Conservation (phyloP, 108 stramenopile genomes). For the Chaetoceros muelleri region DNA sequence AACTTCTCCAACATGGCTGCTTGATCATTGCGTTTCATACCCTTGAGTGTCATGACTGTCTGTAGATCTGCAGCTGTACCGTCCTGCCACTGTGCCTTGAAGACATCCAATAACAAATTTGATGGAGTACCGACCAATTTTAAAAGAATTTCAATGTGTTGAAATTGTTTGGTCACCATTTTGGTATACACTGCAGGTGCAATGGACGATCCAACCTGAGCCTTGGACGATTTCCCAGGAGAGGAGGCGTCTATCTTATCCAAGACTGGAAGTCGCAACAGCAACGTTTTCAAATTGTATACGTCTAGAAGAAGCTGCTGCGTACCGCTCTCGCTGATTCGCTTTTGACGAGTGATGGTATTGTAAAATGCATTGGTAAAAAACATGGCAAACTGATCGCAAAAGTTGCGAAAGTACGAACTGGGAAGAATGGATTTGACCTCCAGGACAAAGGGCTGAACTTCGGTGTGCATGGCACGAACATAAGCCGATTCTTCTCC, state of each 20-base stretch:
- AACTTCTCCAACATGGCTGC: constrained; percentile 73
- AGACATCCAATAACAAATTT: constrained; percentile 84
- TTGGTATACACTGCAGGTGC: constrained; percentile 91
- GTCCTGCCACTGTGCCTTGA: constrained; percentile 83
- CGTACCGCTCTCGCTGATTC: constrained; percentile 86
- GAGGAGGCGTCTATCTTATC: constrained; percentile 26
- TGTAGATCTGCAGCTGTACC: constrained; percentile 75
- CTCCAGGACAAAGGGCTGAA: constrained; percentile 61
- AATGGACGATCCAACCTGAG: constrained; percentile 41
- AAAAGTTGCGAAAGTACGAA: constrained; percentile 87
- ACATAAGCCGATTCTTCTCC: constrained; percentile 93
- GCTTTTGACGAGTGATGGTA: constrained; percentile 61
- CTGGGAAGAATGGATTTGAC: constrained; percentile 52
- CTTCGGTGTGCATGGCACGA: constrained; percentile 66
- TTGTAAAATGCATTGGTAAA: constrained; percentile 74
- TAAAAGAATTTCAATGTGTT: constrained; percentile 89
- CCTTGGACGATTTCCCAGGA: constrained; percentile 18
- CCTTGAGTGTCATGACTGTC: constrained; percentile 84
- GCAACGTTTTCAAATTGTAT: constrained; percentile 87
- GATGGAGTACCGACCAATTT: constrained; percentile 92
- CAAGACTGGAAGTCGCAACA: constrained; percentile 79
- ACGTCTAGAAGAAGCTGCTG: constrained; percentile 98
- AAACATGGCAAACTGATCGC: constrained; percentile 87
- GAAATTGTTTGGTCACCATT: constrained; percentile 88
- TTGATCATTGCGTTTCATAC: constrained; percentile 82